Conservation (phyloP, 345 rosid species). For the Crucihimalaya himalaica region DNA sequence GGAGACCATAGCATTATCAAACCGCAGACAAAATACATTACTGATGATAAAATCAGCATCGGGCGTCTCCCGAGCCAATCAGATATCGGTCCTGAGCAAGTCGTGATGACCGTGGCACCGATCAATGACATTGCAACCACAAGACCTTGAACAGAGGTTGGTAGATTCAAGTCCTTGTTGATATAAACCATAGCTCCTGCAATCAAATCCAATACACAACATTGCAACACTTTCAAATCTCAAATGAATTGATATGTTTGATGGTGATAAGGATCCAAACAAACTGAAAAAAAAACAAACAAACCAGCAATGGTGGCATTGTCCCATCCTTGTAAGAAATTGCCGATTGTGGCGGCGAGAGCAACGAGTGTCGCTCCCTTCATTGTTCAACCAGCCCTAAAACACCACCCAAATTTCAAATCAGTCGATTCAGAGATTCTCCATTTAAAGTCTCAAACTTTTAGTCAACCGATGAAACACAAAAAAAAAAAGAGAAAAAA, state of each 20-base stretch:
- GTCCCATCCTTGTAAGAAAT: slow-evolving; percentile 99
- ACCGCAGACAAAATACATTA: slow-evolving; percentile 80
- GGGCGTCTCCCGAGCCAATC: slow-evolving; percentile 98
- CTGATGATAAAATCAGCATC: slow-evolving; percentile 79
- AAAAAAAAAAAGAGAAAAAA: neutral
- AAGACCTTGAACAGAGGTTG: slow-evolving; percentile 77
- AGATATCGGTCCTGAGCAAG: slow-evolving; percentile 91
- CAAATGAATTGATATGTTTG: neutral
- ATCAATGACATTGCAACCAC: slow-evolving; percentile 94
- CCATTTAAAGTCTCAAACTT: slow-evolving; percentile 15
- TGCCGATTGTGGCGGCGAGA: slow-evolving; percentile 86
- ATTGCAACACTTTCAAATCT: neutral
- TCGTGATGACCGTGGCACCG: slow-evolving; percentile 87
- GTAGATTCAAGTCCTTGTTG: slow-evolving; percentile 65
- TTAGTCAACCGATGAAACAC: neutral
- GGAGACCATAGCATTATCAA: slow-evolving; percentile 96
- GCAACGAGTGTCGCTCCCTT: slow-evolving; percentile 87
- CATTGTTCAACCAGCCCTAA: slow-evolving; percentile 51
- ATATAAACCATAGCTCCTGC: slow-evolving; percentile 88
- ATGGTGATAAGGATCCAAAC: neutral
- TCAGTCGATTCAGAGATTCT: neutral
- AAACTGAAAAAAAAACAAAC: neutral
- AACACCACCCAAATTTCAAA: slow-evolving; percentile 5
- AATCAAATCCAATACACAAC: slow-evolving; percentile 18
- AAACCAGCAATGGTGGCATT: slow-evolving; percentile 99